Percentiles rank a stretch among this genome's conserved stretches.
These are phyloP conservation scores for Citrullus amarus DNA, from an alignment of 306 rosid genomes.

Conservation along the genomic window DNA sequence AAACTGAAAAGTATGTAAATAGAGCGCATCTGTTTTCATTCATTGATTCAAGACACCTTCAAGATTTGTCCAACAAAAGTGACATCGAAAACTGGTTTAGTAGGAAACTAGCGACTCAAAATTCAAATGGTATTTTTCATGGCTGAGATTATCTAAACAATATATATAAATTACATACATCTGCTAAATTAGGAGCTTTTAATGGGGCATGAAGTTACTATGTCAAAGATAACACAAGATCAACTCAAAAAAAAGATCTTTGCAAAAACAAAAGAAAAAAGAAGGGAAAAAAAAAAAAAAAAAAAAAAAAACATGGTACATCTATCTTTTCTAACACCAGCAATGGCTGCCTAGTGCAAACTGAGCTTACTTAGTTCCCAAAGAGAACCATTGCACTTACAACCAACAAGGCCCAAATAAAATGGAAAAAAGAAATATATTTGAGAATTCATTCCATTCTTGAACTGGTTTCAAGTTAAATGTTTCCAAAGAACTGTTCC, in stretches of 20 bases:
- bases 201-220: not conserved
- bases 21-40: not conserved
- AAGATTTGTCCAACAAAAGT: not conserved
- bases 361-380: not conserved
- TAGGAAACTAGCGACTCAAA: not conserved
- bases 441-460: constrained; percentile 11
- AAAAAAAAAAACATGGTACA: not conserved
- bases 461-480: constrained; percentile 28
- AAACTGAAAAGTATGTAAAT: not conserved
- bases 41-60: not conserved
- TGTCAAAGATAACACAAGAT: constrained; percentile 1
- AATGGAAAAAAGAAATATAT: not conserved
- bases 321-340: constrained; percentile 1
- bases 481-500: constrained; percentile 85
- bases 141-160: not conserved
- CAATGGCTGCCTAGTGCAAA: not conserved
- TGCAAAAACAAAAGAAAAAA: not conserved
- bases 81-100: not conserved
- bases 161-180: not conserved
- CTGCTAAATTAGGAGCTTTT: constrained; percentile 2
- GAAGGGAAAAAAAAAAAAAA: not conserved
- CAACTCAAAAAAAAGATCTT: not conserved
- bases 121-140: not conserved
- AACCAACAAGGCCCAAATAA: not conserved
- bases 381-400: not conserved